phyloP scores from a whole-genome alignment of 176 grass and related monocot genomes.

The Cenchrus americanus region DNA sequence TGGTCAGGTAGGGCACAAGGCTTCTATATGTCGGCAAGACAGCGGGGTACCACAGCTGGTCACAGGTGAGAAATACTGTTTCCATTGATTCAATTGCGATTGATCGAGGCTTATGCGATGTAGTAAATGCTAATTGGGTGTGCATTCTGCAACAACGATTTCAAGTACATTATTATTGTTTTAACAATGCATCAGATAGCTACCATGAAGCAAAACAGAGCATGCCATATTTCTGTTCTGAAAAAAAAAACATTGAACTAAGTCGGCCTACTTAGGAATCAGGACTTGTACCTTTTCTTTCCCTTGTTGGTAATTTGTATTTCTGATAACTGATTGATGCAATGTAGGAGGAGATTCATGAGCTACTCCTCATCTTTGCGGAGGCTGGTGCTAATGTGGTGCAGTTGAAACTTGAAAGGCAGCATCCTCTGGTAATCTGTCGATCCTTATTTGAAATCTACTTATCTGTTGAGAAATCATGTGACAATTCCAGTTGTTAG shows the following conservation, averaged over 20 bases:
- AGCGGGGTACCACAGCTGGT: slow-evolving; percentile 92
- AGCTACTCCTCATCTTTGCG: slow-evolving; percentile 83
- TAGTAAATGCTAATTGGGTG: background rate
- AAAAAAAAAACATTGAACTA: background rate
- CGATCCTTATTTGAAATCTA: background rate
- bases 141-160: background rate
- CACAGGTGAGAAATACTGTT: slow-evolving; percentile 55
- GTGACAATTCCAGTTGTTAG: background rate
- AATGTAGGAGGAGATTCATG: slow-evolving; percentile 92
- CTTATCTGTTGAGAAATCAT: background rate
- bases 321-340: slow-evolving; percentile 15
- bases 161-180: background rate
- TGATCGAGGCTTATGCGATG: background rate
- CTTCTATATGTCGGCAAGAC: slow-evolving; percentile 94
- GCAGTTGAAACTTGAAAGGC: slow-evolving; percentile 88
- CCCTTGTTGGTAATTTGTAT: background rate
- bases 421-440: slow-evolving; percentile 84
- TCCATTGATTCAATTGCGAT: background rate
- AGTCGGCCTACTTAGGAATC: background rate
- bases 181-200: background rate
- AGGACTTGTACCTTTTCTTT: slow-evolving; percentile 1
- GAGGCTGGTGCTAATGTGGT: slow-evolving; percentile 97
- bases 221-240: background rate
- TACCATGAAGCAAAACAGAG: background rate
- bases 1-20: slow-evolving; percentile 70